A percentile compares a stretch with the other conserved stretches of the same genome.
These are phyloP conservation scores for Passalora sequoiae DNA, from an alignment of 2,329 filamentous ascomycete species.

Conservation along the genomic window DNA sequence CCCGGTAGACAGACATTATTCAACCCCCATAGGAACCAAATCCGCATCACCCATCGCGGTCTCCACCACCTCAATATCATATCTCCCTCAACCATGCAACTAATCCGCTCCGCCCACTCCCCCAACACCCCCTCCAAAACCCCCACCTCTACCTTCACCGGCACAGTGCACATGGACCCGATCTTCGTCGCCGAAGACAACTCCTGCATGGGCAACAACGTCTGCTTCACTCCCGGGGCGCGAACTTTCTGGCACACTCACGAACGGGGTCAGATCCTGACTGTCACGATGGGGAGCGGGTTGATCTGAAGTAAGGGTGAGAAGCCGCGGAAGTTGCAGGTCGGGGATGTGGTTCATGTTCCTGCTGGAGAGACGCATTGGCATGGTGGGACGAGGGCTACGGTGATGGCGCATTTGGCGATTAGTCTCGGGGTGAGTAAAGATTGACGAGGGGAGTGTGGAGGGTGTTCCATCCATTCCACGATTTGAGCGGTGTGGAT, in stretches of 20 bases:
- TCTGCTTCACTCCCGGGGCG: constrained; percentile 42
- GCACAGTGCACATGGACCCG: constrained; percentile 29
- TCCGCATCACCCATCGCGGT: no score
- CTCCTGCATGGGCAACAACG: constrained; percentile 33
- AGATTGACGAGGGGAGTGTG: no score
- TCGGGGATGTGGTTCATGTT: constrained; percentile 41
- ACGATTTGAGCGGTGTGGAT: no score
- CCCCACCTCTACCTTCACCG: constrained; percentile 29
- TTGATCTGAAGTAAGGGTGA: constrained; percentile 43
- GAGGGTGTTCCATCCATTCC: no score
- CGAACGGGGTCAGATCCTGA: constrained; percentile 42
- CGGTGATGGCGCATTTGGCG: constrained; percentile 40
- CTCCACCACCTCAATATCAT: no score
- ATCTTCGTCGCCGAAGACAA: constrained; percentile 31
- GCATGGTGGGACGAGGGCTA: constrained; percentile 42
- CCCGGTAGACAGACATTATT: no score
- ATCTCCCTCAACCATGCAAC: no score
- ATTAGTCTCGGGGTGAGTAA: constrained; percentile 35
- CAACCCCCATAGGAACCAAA: no score
- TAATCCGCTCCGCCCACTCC: constrained; percentile 28
- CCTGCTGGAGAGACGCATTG: constrained; percentile 42
- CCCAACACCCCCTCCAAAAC: constrained; percentile 24
- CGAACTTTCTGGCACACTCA: constrained; percentile 46
- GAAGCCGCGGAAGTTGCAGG: constrained; percentile 34
- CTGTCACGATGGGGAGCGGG: constrained; percentile 38